Evolutionary conservation across 2,329 filamentous ascomycete species (phyloP).

Genomic region (Botrytis fabae): DNA sequence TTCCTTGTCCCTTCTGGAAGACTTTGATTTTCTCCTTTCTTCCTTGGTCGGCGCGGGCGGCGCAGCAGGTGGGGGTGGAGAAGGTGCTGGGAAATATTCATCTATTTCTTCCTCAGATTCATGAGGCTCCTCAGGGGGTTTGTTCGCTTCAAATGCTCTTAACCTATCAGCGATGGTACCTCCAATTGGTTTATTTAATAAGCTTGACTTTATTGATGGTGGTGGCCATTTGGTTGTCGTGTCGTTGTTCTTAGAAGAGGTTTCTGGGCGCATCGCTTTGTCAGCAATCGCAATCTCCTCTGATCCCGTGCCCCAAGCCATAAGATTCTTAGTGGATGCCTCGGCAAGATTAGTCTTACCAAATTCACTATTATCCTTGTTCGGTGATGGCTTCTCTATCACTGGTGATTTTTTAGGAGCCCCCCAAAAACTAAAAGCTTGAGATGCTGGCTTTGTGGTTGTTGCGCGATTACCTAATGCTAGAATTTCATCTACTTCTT

Average conservation of each 20-base stretch:
- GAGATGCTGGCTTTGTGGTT: constrained; percentile 20
- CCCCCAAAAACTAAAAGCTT: constrained; percentile 59
- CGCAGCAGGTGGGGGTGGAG: constrained; percentile 40
- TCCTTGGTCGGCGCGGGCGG: constrained; percentile 26
- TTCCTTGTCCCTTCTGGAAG: constrained; percentile 7
- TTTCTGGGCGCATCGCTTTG: constrained; percentile 51
- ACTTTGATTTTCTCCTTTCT: constrained; percentile 16
- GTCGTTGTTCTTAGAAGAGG: constrained; percentile 46
- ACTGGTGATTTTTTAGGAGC: constrained; percentile 46
- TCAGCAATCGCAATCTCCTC: constrained; percentile 53
- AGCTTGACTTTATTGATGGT: constrained; percentile 43
- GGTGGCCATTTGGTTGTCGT: constrained; percentile 44
- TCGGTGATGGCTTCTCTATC: constrained; percentile 15
- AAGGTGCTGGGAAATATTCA: constrained; percentile 30
- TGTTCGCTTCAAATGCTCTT: constrained; percentile 54
- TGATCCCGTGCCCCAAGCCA: constrained; percentile 40
- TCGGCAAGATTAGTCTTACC: constrained; percentile 14
- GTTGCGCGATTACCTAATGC: constrained; percentile 8
- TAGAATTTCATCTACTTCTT: constrained; percentile 38
- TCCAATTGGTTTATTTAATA: constrained; percentile 50
- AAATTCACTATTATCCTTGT: constrained; percentile 36
- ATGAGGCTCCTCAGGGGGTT: constrained; percentile 37
- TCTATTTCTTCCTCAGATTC: constrained; percentile 26
- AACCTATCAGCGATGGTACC: constrained; percentile 58
- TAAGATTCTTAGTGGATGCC: constrained; percentile 43